Conservation (phyloP, 768 basidiomycete genomes). For the Boletus tomentosulus region DNA sequence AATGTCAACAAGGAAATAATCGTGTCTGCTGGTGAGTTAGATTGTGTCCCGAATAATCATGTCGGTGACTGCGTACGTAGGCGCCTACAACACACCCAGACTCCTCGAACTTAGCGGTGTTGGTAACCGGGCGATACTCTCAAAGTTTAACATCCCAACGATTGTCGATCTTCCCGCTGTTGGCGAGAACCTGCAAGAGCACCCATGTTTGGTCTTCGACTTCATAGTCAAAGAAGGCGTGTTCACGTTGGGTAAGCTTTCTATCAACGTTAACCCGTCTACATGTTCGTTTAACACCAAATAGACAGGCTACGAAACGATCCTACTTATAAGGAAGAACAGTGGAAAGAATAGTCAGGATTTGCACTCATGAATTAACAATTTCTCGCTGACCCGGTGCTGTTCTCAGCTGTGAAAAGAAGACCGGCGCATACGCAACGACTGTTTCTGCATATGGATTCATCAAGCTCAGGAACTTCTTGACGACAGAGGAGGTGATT, state of each 20-base stretch:
- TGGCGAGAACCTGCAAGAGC: conserved; percentile 20
- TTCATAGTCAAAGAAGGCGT: background rate
- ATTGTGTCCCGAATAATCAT: background rate
- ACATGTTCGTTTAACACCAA: background rate
- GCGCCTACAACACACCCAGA: conserved; percentile 15
- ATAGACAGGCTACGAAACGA: conserved; percentile 9
- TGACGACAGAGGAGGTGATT: conserved; percentile 5
- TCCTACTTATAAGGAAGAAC: conserved; percentile 5
- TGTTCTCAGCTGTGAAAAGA: conserved; percentile 5
- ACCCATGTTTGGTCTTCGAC: conserved; percentile 1
- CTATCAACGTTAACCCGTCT: background rate
- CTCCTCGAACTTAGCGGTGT: conserved; percentile 19
- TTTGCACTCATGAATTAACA: background rate
- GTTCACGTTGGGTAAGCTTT: background rate
- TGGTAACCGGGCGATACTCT: conserved; percentile 12
- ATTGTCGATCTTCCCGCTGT: conserved; percentile 15
- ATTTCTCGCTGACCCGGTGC: background rate
- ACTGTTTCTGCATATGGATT: conserved; percentile 14
- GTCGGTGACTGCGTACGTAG: background rate
- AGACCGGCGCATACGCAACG: conserved; percentile 15
- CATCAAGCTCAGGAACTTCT: conserved; percentile 15
- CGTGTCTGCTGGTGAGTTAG: background rate
- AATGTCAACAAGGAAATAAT: background rate
- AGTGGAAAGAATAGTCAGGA: conserved; percentile 16
- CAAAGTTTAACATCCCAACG: conserved; percentile 3